phyloP scores from a whole-genome alignment of 2,329 filamentous ascomycete species.

The Grosmannia huntii region DNA sequence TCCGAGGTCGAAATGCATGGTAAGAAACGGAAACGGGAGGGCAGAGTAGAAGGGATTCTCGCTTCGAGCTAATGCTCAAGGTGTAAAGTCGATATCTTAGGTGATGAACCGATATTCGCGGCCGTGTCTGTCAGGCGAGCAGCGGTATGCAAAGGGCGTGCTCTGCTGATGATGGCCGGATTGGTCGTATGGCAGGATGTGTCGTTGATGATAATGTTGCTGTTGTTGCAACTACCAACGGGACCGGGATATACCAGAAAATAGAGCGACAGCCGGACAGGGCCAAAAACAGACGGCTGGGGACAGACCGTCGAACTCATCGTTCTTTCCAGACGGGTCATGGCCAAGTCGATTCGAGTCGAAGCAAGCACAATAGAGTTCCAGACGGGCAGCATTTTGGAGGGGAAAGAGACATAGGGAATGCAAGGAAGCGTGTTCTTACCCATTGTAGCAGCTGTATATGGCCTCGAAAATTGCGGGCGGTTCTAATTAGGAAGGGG shows the following conservation, averaged over 20 bases:
- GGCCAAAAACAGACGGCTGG: background rate
- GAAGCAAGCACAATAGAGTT: background rate
- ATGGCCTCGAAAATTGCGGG: background rate
- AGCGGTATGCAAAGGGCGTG: background rate
- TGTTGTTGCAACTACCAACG: background rate
- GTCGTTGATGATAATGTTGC: background rate
- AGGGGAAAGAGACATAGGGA: background rate
- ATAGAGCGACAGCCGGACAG: background rate
- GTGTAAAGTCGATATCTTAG: constrained; percentile 16
- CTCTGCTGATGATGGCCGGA: background rate
- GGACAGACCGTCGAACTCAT: background rate
- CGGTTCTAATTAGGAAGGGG: constrained; percentile 9
- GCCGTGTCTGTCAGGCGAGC: background rate
- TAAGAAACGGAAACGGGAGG: constrained; percentile 8
- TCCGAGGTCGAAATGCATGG: constrained; percentile 28
- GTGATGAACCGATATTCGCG: background rate
- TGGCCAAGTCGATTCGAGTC: background rate
- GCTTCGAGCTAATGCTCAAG: constrained; percentile 9
- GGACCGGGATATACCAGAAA: background rate
- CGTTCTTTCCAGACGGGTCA: background rate
- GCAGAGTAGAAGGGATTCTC: background rate
- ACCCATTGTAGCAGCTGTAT: constrained; percentile 27
- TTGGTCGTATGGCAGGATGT: background rate
- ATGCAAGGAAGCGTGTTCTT: constrained; percentile 23
- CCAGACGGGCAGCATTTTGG: constrained; percentile 1